Conservation (phyloP, 169 alveolate species). For the Babesia ovata region DNA sequence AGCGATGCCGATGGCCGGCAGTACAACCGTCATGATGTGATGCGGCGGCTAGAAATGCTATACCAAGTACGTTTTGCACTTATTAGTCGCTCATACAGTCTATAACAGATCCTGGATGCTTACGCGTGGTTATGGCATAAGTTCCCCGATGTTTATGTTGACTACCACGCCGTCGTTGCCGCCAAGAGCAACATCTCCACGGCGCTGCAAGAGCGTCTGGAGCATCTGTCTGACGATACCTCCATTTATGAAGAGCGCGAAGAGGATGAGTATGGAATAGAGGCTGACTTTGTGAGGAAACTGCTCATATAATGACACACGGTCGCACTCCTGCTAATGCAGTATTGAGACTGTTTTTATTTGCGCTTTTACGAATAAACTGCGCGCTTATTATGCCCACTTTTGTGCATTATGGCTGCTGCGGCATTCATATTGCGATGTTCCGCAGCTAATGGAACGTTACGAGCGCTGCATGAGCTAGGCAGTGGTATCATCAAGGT, state of each 20-base stretch:
- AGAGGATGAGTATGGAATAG: slow-evolving; percentile 11
- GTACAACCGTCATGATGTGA: not conserved
- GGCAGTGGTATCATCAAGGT: too few relatives aligned
- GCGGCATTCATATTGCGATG: too few relatives aligned
- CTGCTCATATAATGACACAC: not conserved
- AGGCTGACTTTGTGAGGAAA: slow-evolving; percentile 24
- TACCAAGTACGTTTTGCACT: slow-evolving; percentile 18
- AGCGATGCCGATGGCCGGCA: not conserved
- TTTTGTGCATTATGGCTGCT: too few relatives aligned
- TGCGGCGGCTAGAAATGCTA: slow-evolving; percentile 40
- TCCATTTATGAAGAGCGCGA: not conserved
- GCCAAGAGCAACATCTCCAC: slow-evolving; percentile 24
- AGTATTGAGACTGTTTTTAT: too few relatives aligned
- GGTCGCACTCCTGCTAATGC: too few relatives aligned
- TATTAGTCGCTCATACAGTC: not conserved
- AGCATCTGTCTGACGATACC: not conserved
- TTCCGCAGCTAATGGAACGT: too few relatives aligned
- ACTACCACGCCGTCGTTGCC: slow-evolving; percentile 36
- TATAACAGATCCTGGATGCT: slow-evolving; percentile 38
- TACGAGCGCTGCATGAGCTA: too few relatives aligned
- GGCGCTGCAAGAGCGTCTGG: slow-evolving; percentile 23
- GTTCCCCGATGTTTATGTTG: slow-evolving; percentile 56
- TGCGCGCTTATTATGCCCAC: too few relatives aligned
- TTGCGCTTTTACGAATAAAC: too few relatives aligned
- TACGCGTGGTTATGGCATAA: slow-evolving; percentile 57